Base-by-base conservation (phyloP, 1,284 basidiomycete genomes). In the Cystobasidium sp. region DNA sequence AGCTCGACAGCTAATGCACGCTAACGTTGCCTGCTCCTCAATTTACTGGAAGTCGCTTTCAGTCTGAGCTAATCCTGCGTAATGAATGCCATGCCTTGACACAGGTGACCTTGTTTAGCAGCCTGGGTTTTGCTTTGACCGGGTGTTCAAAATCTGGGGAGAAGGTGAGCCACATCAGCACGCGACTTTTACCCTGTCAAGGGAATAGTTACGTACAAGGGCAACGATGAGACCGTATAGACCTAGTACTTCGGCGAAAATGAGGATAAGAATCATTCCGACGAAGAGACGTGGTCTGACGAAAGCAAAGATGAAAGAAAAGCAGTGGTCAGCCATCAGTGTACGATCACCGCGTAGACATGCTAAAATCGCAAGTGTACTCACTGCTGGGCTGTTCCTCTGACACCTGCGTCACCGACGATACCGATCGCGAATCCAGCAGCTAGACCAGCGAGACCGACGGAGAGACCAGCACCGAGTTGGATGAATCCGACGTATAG, bases 391-490 rank as follows among this genome's bases (percentile, higher is more conserved):
- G 83, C 84, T 10, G 84, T 84, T 75, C 84, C 84, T 55, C 84
- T 77, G 14, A 84, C 84, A 80, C 84, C 84, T 5, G 84, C 84
- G 68, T 84, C 83, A 76, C 84, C 84, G 24, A 84, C 84, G 74
- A 84, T 84, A 51, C 84, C 84, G 70, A 84, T 82, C 10, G 84
- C 84, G 76, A 84, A 84, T 22, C 84, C 84, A 56, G 84, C 84
- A 16, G 82, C 80, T 14, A 84, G 80, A 81, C 84, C 84, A 31
- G 84, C 83, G n/a, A 84, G 79, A 72, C 84, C 84, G 78, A 84
- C 84, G 31, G 83, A 84, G 52, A 84, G 81, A 77, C 84, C 84
- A 24, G 84, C 84, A 61, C 84, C 84, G 70, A 84, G 82, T 78
- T 84, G 84, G 72, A 84, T 83, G 80, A 84, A 84, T 20, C 84